These are phyloP conservation scores for Botrytis pseudocinerea DNA, from an alignment of 2,329 filamentous ascomycete species.

Conservation along the genomic window DNA sequence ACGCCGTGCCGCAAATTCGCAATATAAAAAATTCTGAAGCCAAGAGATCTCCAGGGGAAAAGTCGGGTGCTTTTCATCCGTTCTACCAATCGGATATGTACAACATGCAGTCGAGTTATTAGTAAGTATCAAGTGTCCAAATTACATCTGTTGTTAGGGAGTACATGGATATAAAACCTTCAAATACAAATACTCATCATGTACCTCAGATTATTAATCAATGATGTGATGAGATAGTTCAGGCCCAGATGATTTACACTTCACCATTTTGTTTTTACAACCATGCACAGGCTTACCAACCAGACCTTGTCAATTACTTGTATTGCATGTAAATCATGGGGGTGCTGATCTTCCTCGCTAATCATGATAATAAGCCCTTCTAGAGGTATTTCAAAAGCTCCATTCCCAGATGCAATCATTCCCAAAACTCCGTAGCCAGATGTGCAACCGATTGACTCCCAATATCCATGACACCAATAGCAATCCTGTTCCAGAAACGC, in stretches of 20 bases:
- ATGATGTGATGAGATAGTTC: not conserved
- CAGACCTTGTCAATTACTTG: constrained; percentile 9
- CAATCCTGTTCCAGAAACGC: constrained; percentile 12
- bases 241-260: not conserved
- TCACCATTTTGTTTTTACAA: not conserved
- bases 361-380: constrained; percentile 1
- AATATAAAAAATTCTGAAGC: not conserved
- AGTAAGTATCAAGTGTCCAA: too few relatives aligned
- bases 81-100: not conserved
- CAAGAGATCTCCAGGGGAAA: not conserved
- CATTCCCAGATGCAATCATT: constrained; percentile 21
- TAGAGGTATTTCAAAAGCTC: constrained; percentile 16
- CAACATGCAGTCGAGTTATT: not conserved
- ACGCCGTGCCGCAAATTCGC: not conserved
- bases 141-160: not conserved
- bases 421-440: constrained; percentile 21
- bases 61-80: not conserved
- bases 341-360: not conserved
- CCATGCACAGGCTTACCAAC: not conserved
- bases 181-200: not conserved
- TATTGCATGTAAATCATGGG: not conserved
- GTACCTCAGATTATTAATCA: not conserved
- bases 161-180: not conserved
- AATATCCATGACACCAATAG: constrained; percentile 19
- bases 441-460: constrained; percentile 15